A percentile compares a stretch with the other conserved stretches of the same genome.
Conservation (phyloP, 1,284 basidiomycete species). For the Rhodotorula sp. region DNA sequence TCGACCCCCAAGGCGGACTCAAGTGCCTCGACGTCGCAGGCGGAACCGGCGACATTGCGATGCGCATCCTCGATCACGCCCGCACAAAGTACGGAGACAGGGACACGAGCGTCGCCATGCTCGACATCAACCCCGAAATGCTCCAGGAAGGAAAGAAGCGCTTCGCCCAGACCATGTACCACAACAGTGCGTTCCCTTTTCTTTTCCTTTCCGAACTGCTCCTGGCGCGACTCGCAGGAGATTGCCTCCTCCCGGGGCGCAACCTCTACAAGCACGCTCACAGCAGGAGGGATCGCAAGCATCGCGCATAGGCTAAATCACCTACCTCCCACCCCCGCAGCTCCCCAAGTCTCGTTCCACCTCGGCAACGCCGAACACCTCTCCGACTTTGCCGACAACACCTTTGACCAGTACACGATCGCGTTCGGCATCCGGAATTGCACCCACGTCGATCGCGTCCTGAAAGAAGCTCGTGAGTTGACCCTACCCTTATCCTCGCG, state of each 20-base stretch:
- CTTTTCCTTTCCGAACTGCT: constrained; percentile 32
- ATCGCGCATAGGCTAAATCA: background rate
- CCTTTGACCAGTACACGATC: constrained; percentile 96
- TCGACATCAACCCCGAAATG: constrained; percentile 96
- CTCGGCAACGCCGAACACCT: constrained; percentile 91
- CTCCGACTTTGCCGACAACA: constrained; percentile 68
- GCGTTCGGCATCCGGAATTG: constrained; percentile 98
- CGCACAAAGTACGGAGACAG: constrained; percentile 82
- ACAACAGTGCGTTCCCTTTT: constrained; percentile 70
- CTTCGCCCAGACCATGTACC: constrained; percentile 93
- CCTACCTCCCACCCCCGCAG: constrained; percentile 53
- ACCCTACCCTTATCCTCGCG: too few species aligned
- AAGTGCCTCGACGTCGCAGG: constrained; percentile 93
- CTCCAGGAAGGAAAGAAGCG: constrained; percentile 85
- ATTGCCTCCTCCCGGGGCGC: background rate
- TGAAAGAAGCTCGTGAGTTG: constrained; percentile 55
- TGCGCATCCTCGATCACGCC: constrained; percentile 88
- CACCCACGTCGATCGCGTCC: constrained; percentile 84
- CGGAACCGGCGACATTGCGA: constrained; percentile 95
- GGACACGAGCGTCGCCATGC: constrained; percentile 83
- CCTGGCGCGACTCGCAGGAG: background rate
- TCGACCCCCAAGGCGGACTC: constrained; percentile 65
- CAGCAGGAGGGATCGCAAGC: too few species aligned
- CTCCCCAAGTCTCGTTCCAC: constrained; percentile 87
- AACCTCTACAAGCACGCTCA: too few species aligned